A percentile compares a stretch with the other conserved stretches of the same genome.
These are phyloP conservation scores for Claviceps pusilla DNA, from an alignment of 2,329 filamentous ascomycete species.

Conservation along the genomic window DNA sequence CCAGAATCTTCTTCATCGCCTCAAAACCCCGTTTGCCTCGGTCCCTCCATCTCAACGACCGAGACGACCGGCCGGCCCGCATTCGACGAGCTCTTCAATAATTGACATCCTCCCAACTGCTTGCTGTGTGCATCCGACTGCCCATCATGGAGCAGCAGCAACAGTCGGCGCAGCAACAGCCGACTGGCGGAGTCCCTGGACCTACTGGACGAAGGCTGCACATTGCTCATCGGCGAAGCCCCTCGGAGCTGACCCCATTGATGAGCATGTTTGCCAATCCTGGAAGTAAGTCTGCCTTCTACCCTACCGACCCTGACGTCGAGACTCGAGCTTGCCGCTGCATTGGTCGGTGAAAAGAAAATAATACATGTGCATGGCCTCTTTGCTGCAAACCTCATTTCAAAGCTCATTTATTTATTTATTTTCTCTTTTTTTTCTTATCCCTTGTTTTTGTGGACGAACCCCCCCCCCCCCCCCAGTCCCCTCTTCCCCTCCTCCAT, in stretches of 20 bases:
- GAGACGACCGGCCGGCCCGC: conserved; percentile 12
- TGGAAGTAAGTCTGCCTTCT: conserved; percentile 38
- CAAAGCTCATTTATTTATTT: too few species aligned
- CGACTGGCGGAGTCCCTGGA: conserved; percentile 47
- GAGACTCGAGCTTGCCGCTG: not conserved
- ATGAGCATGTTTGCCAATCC: conserved; percentile 76
- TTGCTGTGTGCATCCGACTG: conserved; percentile 28
- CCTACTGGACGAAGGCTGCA: conserved; percentile 81
- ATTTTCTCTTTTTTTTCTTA: not conserved
- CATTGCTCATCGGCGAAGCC: conserved; percentile 92
- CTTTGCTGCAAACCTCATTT: not conserved
- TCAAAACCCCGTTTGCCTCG: not conserved
- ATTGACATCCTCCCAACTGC: not conserved
- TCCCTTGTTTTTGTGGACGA: not conserved
- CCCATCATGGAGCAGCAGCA: conserved; percentile 43
- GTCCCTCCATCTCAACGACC: not conserved
- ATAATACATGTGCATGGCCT: not conserved
- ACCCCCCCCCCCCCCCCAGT: not conserved
- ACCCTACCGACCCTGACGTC: not conserved
- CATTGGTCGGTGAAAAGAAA: not conserved
- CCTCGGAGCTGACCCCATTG: conserved; percentile 89
- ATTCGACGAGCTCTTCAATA: conserved; percentile 25
- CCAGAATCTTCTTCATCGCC: not conserved
- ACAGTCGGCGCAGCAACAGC: conserved; percentile 31
- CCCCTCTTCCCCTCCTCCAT: not conserved